Base-by-base conservation (phyloP, 2,329 filamentous ascomycete species). In the Nannizziopsis arthrosporioides region DNA sequence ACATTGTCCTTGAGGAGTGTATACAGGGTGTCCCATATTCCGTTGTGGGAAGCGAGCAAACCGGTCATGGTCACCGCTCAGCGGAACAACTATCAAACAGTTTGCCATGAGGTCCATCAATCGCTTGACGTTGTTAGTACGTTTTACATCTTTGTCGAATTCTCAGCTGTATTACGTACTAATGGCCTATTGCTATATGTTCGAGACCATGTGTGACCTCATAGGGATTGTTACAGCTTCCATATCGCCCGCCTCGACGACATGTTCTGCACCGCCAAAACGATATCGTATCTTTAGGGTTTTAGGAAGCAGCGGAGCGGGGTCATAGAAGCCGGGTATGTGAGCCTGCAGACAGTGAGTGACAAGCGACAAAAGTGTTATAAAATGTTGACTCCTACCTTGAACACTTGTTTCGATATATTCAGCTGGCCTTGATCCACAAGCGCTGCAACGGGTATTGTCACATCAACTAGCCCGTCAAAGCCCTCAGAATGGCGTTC, bases 311-410 rank as follows among this genome's bases (percentile, higher is more conserved):
- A 70, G 57, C 19, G 68, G 68, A 5, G 66, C 65, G 15, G 68
- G 68, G 42, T 71, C 68, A 47, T 68, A 59, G 56, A 70, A 71
- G 1, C 68, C 68, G 14, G 68, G 52, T 15, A 70, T 63, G 53
- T 68, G 60, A 49, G 63, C 66, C 68, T 69, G 50, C 12, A 36
- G 18, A n/a, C n/a, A 14, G 45, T 65, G 44, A 63, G 57, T 38
- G 46, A 42, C 34, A 37, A 6, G 19, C 12, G 14, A 22, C 2
- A 7, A 27, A 19, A 10, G 30, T 3, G 14, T 30, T 31, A 36
- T n/a, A 17, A 8, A 14, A 35, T 19, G 17, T 9, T 3, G 42
- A 5, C 17, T 47, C 49, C 47, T 47, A 68, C 67, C 57, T 67
- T 70, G 46, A 58, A 51, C 2, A 60, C 58, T 10, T 60, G 56